Evolutionary conservation across 1,284 basidiomycete species (phyloP), one percentile per base, ranked within the genome.

Genomic region (Laetiporus sulphureus): DNA sequence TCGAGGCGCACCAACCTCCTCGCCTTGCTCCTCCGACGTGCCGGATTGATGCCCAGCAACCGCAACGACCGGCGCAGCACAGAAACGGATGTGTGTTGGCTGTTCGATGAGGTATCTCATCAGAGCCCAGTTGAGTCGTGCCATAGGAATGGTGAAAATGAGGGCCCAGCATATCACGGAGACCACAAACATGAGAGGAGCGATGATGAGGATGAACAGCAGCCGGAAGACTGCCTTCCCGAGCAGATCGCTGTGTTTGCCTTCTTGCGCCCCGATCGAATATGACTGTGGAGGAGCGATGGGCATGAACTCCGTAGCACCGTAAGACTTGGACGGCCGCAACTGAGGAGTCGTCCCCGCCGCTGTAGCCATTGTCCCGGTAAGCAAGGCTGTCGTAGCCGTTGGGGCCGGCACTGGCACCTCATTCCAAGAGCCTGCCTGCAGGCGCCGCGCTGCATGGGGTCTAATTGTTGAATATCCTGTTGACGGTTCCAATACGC

Each of bases 111-210:
- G 72, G 58, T 92, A 79, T 43, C 84, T 83, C 59, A 99, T 74
- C 31, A 99, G 75, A 12, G 83, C 90, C 94, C 95, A 99, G 49
- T 83, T 91, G 35, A 99, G 75, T 63, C 90, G 95, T 25, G 94
- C 96, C 96, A 99, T 99, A 5, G 96, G 96, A 48, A 99, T 91
- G 30, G 94, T 88, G 59, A 99, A 75, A 46, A 99, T 84, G 48
- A 93, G 73, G 20, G 75, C 90, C 92, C 94, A 99, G 68, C 94
- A 98, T 33, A 92, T 66, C 43, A 90, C 59, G 60, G 92, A 94
- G 24, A 91, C 89, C 46, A 84, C 44, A 38, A 94, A 73, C 77
- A 99, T 86, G 46, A 91, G 67, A 3, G 96, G 96, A 1, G 91
- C 87, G 54, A 99, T 83, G 56, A 97, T 65, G 44, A 75, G 66